Percentiles rank a stretch among this genome's conserved stretches.
Conservation (phyloP, 2,329 filamentous ascomycete genomes). For the Onygena corvina region DNA sequence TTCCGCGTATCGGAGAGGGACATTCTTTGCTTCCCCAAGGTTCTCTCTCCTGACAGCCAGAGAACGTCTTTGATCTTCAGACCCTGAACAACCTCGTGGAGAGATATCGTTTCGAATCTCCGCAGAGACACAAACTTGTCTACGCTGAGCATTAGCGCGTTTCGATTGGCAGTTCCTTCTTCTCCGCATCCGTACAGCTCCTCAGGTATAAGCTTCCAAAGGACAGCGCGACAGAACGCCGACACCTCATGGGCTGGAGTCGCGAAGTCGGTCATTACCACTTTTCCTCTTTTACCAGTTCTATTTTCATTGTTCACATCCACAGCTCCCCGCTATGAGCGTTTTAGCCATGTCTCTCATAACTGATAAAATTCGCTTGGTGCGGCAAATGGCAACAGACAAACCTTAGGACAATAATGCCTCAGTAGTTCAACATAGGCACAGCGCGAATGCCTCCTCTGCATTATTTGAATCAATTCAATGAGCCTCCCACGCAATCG, state of each 20-base stretch:
- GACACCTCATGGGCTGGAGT: slow-evolving; percentile 60
- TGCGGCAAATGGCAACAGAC: slow-evolving; percentile 12
- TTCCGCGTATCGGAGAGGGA: slow-evolving; percentile 63
- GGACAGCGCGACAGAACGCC: slow-evolving; percentile 68
- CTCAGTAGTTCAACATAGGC: slow-evolving; percentile 66
- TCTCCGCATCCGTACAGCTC: slow-evolving; percentile 58
- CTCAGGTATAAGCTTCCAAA: slow-evolving; percentile 60
- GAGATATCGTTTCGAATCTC: slow-evolving; percentile 65
- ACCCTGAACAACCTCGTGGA: slow-evolving; percentile 66
- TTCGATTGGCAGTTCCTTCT: slow-evolving; percentile 48
- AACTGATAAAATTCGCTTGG: too few species aligned
- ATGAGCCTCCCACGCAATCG: slow-evolving; percentile 51
- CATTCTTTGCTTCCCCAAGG: slow-evolving; percentile 38
- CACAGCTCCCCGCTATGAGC: slow-evolving; percentile 7
- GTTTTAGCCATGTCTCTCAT: too few species aligned
- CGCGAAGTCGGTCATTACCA: slow-evolving; percentile 51
- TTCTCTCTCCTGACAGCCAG: slow-evolving; percentile 54
- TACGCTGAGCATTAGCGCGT: slow-evolving; percentile 52
- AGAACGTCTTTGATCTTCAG: slow-evolving; percentile 57
- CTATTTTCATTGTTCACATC: neutral
- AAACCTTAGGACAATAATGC: slow-evolving; percentile 61
- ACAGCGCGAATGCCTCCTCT: slow-evolving; percentile 59
- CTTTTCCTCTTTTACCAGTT: slow-evolving; percentile 22
- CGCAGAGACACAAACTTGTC: slow-evolving; percentile 65
- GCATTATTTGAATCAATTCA: slow-evolving; percentile 54